Conservation (phyloP, 2,329 filamentous ascomycete genomes). For the Aureobasidium sp. region DNA sequence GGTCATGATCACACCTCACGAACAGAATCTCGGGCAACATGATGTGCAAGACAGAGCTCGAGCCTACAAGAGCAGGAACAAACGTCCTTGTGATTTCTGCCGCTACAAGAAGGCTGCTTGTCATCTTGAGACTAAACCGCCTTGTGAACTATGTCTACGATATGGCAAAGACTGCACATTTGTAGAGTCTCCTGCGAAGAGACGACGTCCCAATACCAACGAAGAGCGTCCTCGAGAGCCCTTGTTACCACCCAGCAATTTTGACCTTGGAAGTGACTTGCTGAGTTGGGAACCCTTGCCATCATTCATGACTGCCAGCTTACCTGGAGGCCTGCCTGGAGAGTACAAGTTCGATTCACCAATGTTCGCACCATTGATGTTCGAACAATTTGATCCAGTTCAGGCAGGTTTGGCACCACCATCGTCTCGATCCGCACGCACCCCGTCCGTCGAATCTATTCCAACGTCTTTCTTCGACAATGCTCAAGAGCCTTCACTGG, state of each 20-base stretch:
- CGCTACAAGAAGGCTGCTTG: conserved; percentile 40
- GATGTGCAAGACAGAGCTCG: conserved; percentile 24
- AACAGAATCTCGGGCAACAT: neutral
- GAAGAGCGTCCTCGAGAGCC: conserved; percentile 18
- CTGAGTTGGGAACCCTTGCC: conserved; percentile 15
- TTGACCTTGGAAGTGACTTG: conserved; percentile 12
- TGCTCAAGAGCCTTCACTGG: conserved; percentile 26
- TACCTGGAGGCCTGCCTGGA: neutral
- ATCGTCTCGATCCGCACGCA: neutral
- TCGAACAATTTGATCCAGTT: conserved; percentile 16
- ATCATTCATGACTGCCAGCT: conserved; percentile 4
- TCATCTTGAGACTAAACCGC: conserved; percentile 36
- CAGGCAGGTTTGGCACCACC: conserved; percentile 6
- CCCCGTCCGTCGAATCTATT: conserved; percentile 3
- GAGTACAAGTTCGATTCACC: conserved; percentile 13
- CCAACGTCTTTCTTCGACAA: conserved; percentile 18
- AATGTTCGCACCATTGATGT: conserved; percentile 10
- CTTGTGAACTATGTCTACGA: conserved; percentile 38
- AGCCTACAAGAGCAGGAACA: conserved; percentile 32
- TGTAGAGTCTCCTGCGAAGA: conserved; percentile 33
- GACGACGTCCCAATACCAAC: conserved; percentile 28
- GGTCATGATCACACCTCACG: neutral
- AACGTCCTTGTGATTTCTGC: conserved; percentile 42
- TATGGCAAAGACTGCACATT: conserved; percentile 41
- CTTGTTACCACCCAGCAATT: conserved; percentile 9